phyloP scores from a whole-genome alignment of 768 basidiomycete species.

The Podaxis pistillaris region DNA sequence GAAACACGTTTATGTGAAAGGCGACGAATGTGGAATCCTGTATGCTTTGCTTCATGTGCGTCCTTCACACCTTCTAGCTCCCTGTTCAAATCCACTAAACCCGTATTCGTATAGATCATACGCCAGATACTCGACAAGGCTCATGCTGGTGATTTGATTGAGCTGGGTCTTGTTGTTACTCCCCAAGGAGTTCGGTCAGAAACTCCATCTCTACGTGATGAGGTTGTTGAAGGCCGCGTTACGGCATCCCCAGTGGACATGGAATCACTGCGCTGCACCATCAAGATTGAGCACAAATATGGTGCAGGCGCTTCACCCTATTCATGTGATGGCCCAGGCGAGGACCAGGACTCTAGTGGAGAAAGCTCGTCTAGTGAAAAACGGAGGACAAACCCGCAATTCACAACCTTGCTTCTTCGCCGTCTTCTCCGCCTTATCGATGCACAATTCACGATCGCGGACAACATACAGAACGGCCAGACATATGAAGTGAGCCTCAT shows the following conservation, averaged over 20 bases:
- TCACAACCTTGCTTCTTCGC: constrained; percentile 52
- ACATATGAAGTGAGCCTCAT: constrained; percentile 66
- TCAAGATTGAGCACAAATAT: constrained; percentile 52
- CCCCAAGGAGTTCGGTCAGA: constrained; percentile 16
- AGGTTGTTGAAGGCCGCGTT: constrained; percentile 19
- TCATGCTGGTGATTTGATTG: constrained; percentile 76
- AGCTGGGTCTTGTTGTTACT: constrained; percentile 71
- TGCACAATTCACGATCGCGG: constrained; percentile 31
- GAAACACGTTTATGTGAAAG: constrained; percentile 82
- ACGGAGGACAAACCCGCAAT: constrained; percentile 39
- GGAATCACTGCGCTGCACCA: constrained; percentile 36
- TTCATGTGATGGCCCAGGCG: constrained; percentile 18
- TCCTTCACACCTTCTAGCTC: constrained; percentile 22
- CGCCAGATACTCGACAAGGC: constrained; percentile 78
- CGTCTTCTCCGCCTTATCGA: constrained; percentile 60
- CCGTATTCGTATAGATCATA: constrained; percentile 54
- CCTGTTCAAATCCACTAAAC: constrained; percentile 3
- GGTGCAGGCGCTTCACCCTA: constrained; percentile 19
- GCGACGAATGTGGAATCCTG: constrained; percentile 81
- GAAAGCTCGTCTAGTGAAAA: constrained; percentile 24
- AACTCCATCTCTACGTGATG: constrained; percentile 18
- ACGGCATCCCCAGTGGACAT: constrained; percentile 28
- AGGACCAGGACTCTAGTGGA: constrained; percentile 16
- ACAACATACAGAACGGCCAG: constrained; percentile 42
- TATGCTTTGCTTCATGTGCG: constrained; percentile 85